Evolutionary conservation across 78 protist species (phyloP).

Genomic region (Guillardia theta): DNA sequence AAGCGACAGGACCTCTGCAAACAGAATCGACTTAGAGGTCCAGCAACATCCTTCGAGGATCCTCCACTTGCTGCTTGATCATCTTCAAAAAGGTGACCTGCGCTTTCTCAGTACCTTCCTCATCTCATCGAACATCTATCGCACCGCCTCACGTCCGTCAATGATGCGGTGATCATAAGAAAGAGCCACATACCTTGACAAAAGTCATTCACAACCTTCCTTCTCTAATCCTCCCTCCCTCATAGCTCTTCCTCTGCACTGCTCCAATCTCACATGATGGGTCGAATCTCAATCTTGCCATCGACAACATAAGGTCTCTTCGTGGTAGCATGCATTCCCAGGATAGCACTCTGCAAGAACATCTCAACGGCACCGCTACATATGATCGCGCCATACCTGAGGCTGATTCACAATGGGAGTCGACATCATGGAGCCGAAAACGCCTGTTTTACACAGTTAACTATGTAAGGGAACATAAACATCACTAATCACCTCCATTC

Average conservation of each 20-base stretch:
- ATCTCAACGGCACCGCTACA: too few species aligned
- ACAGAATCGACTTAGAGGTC: background rate
- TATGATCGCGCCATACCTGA: too few species aligned
- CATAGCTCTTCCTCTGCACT: background rate
- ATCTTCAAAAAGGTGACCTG: background rate
- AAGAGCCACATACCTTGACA: slow-evolving; percentile 92
- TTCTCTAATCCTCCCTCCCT: background rate
- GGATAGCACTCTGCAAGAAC: too few species aligned
- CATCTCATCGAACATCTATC: slow-evolving; percentile 84
- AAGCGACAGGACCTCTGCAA: too few species aligned
- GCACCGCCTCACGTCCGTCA: slow-evolving; percentile 93
- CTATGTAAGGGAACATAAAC: slow-evolving; percentile 35
- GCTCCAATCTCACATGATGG: too few species aligned
- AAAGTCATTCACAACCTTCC: too few species aligned
- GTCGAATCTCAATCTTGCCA: slow-evolving; percentile 73
- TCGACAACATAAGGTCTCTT: slow-evolving; percentile 80
- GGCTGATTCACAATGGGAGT: slow-evolving; percentile 97
- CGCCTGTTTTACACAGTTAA: slow-evolving; percentile 54
- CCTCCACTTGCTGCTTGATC: slow-evolving; percentile 24
- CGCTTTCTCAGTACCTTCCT: too few species aligned
- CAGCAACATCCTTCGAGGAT: background rate
- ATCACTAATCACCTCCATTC: too few species aligned
- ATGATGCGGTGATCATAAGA: slow-evolving; percentile 97
- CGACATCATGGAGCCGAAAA: slow-evolving; percentile 83
- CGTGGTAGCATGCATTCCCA: slow-evolving; percentile 78